Base-by-base conservation (phyloP, 2,329 filamentous ascomycete species). In the Claviceps monticola region DNA sequence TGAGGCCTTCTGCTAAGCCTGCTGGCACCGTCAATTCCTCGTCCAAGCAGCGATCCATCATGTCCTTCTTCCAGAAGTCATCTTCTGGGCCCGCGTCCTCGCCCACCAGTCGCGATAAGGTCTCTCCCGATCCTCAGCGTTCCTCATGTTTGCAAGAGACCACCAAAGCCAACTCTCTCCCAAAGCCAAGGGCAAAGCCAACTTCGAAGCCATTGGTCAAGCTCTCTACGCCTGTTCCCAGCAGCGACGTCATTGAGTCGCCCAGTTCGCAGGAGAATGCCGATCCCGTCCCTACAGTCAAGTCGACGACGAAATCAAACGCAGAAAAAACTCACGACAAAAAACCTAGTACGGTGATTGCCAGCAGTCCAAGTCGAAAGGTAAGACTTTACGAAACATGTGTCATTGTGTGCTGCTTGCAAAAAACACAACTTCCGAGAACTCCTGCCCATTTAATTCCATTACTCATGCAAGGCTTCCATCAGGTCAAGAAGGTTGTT, bases 281-380 rank as follows among this genome's bases (percentile, higher is more conserved):
- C 71, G 72, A 51, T 76, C 66, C 53, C 43, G 46, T 11, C 2
- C 46, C 46, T 8, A 75, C 77, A 66, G 74, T 73, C 60, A 69
- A 75, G 60, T 73, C 74, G 65, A 73, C 72, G n/a, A 51, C 55
- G 55, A 52, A 48, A 16, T 49, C 55, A 67, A 64, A 43, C 63
- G 68, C 61, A 66, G 49, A 49, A 29, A 17, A 23, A 2, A 38
- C 46, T 16, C 42, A 49, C 8, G 16, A 48, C 4, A 43, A 34
- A 2, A 41, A 46, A 3, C 44, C 52, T 38, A 51, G 54, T 36
- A 47, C 67, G 50, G 66, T 58, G 37, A 61, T 71, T 46, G 73
- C 71, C 3, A 85, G 82, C 62, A 95, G 89, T 62, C 89, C 90
- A 1, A 83, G 84, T 16, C 80, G 89, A 61, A 89, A 89, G 76